These are phyloP conservation scores for Penicillium vulpinum DNA, from an alignment of 2,329 filamentous ascomycete genomes.

Conservation along the genomic window DNA sequence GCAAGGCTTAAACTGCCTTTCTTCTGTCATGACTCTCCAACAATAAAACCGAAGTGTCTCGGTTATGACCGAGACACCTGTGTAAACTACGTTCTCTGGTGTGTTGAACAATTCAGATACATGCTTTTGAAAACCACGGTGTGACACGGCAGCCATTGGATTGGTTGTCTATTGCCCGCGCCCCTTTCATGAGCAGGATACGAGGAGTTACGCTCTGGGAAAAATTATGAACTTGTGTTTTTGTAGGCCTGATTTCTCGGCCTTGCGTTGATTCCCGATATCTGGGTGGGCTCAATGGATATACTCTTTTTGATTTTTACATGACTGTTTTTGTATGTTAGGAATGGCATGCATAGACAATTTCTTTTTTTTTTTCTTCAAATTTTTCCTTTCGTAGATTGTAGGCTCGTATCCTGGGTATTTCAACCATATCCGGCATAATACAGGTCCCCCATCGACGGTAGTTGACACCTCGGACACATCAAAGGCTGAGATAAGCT, in stretches of 20 bases:
- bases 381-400: background rate
- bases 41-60: constrained; percentile 7
- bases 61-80: constrained; percentile 10
- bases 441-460: background rate
- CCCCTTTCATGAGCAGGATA: constrained; percentile 32
- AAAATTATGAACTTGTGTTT: constrained; percentile 34
- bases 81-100: constrained; percentile 31
- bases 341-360: constrained; percentile 40
- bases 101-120: constrained; percentile 28
- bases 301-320: constrained; percentile 37
- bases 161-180: constrained; percentile 18
- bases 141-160: background rate
- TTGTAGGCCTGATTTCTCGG: constrained; percentile 28
- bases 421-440: background rate
- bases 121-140: constrained; percentile 3
- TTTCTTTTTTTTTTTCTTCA: constrained; percentile 32
- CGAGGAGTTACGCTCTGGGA: constrained; percentile 37
- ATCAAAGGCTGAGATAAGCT: constrained; percentile 22
- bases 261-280: constrained; percentile 31
- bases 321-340: constrained; percentile 36
- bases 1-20: constrained; percentile 49
- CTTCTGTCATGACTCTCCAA: constrained; percentile 6
- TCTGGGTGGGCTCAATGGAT: constrained; percentile 43
- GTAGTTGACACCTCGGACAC: background rate
- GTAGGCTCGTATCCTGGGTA: background rate